A percentile compares a stretch with the other conserved stretches of the same genome.
Conservation (phyloP, 306 rosid genomes). For the Trifolium repens region DNA sequence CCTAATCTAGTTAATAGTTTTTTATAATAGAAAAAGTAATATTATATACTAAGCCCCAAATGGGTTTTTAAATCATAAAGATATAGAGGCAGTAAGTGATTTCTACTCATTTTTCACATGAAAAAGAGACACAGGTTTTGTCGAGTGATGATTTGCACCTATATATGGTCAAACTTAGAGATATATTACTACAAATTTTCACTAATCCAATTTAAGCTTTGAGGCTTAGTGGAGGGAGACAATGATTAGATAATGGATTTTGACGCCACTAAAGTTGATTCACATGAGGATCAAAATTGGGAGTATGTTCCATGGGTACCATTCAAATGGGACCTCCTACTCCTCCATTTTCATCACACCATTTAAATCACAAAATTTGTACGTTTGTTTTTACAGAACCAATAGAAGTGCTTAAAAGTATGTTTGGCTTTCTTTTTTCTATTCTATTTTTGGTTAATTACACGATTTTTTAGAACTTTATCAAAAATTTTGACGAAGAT, state of each 20-base stretch:
- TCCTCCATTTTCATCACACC: conserved; percentile 24
- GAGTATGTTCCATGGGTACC: conserved; percentile 63
- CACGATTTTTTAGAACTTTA: too few species aligned
- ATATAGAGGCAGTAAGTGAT: not conserved
- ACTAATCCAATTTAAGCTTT: conserved; percentile 33
- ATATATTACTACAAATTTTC: conserved; percentile 18
- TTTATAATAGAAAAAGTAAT: too few species aligned
- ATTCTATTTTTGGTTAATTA: not conserved
- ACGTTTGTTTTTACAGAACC: not conserved
- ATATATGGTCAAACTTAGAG: conserved; percentile 50
- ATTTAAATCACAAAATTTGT: conserved; percentile 16
- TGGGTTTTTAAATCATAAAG: too few species aligned
- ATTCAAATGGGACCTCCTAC: conserved; percentile 58
- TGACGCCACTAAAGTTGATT: conserved; percentile 52
- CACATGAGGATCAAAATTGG: conserved; percentile 62
- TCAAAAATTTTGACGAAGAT: too few species aligned
- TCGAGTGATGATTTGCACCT: conserved; percentile 38
- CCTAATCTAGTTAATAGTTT: too few species aligned
- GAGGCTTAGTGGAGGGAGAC: conserved; percentile 59
- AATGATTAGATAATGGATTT: conserved; percentile 73
- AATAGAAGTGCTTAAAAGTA: not conserved
- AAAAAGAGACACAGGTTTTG: conserved; percentile 30
- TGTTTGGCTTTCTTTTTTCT: conserved; percentile 7
- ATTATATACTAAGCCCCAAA: too few species aligned
- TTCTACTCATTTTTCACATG: conserved; percentile 1